A percentile compares a stretch with the other conserved stretches of the same genome.
phyloP scores from a whole-genome alignment of 192 early-diverging fungal genomes.

The Umbelopsis isabellina region DNA sequence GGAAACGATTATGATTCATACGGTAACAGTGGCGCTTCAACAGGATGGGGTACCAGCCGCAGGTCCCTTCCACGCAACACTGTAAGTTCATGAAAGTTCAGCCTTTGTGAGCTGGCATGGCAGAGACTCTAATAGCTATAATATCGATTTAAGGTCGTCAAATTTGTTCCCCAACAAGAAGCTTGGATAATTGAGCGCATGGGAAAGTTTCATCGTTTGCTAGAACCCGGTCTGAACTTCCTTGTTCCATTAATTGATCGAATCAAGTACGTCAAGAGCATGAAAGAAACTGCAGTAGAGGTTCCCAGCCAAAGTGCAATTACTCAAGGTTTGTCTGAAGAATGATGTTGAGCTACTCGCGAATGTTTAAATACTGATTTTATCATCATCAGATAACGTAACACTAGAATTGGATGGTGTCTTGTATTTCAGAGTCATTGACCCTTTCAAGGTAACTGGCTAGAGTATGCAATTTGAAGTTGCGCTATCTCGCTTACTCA shows the following conservation, averaged over 20 bases:
- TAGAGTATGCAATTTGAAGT: neutral
- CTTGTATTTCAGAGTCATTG: slow-evolving; percentile 90
- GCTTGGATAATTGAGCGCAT: slow-evolving; percentile 98
- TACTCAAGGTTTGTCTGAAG: slow-evolving; percentile 68
- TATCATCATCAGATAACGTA: slow-evolving; percentile 78
- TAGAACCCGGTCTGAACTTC: slow-evolving; percentile 91
- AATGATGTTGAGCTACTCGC: neutral
- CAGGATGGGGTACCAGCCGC: slow-evolving; percentile 38
- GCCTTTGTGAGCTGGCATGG: neutral
- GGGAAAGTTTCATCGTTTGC: slow-evolving; percentile 82
- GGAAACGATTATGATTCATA: slow-evolving; percentile 36
- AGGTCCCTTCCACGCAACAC: slow-evolving; percentile 55
- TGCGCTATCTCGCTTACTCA: neutral
- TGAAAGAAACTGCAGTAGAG: slow-evolving; percentile 95
- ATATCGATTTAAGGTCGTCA: slow-evolving; percentile 64
- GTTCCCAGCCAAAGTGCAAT: slow-evolving; percentile 90
- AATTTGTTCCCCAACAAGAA: slow-evolving; percentile 99
- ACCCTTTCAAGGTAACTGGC: slow-evolving; percentile 80
- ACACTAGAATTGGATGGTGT: slow-evolving; percentile 96
- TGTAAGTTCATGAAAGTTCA: slow-evolving; percentile 25
- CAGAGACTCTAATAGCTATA: neutral
- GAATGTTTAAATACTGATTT: neutral
- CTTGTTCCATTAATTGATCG: slow-evolving; percentile 87
- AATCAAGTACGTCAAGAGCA: slow-evolving; percentile 89
- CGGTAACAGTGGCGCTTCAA: slow-evolving; percentile 30